phyloP scores from a whole-genome alignment of 768 basidiomycete genomes.

The Phylloporus sp. region DNA sequence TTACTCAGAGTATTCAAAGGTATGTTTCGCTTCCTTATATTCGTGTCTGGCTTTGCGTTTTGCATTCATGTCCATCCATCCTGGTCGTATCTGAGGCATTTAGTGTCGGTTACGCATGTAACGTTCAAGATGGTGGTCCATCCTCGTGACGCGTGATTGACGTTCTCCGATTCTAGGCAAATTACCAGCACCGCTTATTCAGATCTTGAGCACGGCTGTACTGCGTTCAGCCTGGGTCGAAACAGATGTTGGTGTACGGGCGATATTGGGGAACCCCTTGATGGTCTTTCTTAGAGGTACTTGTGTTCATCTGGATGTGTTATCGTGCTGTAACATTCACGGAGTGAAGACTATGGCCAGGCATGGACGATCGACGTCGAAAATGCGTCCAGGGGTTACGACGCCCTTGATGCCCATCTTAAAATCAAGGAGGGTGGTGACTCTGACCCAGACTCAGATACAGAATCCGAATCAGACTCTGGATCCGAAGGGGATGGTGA shows the following conservation, averaged over 20 bases:
- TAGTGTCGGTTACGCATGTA: background rate
- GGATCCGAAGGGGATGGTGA: slow-evolving; percentile 25
- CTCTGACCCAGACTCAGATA: slow-evolving; percentile 30
- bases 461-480: slow-evolving; percentile 20
- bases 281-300: slow-evolving; percentile 68
- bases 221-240: slow-evolving; percentile 73
- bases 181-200: slow-evolving; percentile 32
- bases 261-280: slow-evolving; percentile 63
- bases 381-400: slow-evolving; percentile 12
- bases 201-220: slow-evolving; percentile 49
- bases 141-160: slow-evolving; percentile 9
- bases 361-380: slow-evolving; percentile 48
- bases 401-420: slow-evolving; percentile 27
- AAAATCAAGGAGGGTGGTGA: slow-evolving; percentile 25
- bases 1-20: slow-evolving; percentile 43
- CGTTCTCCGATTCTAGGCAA: slow-evolving; percentile 11
- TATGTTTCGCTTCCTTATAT: slow-evolving; percentile 14
- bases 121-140: background rate
- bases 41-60: background rate
- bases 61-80: background rate
- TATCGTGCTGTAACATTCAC: background rate
- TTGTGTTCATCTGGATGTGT: background rate
- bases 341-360: slow-evolving; percentile 50
- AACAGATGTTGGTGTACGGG: slow-evolving; percentile 62
- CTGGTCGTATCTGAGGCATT: background rate